Evolutionary conservation across 495 filamentous ascomycete species (phyloP), one percentile per base, ranked within the genome.

Genomic region (Penicillium roqueforti): DNA sequence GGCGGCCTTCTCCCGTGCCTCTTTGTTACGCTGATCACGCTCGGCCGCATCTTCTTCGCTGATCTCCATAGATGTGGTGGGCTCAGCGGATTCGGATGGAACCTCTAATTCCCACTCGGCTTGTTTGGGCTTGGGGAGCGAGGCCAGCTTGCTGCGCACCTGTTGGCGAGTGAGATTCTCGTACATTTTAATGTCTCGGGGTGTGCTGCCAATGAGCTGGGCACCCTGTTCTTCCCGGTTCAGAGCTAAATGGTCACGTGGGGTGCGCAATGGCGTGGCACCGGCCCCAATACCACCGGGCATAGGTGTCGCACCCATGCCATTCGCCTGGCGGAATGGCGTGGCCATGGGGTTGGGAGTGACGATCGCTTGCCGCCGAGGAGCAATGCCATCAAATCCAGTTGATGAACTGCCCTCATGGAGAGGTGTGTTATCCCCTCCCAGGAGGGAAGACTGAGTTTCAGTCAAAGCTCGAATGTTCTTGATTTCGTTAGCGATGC

Each of bases 261-360:
- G 93, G 10, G 93, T 98, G 14, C 89, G 84, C 75, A 96, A 76
- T 8, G 93, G 93, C 1, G 93, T 98, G 39, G 89, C 88, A 31
- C 91, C 90, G 47, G 84, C 78, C 5, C 81, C 74, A 55, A 65
- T 55, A 10, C 80, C 69, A 18, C 70, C 76, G 11, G 76, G 76
- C 67, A 84, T 76, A 9, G 89, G 89, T 13, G 90, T 95, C 9
- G 85, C 85, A 48, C 85, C 88, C 36, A 85, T 72, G 11, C 83
- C 89, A 61, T 81, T 82, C 47, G 71, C 79, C 58, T 84, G 75
- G 43, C 89, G 85, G 57, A 96, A 81, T 14, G 93, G 95, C 4
- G 93, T 98, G 10, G 93, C 92, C 73, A 98, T 77, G 19, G 93
- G 93, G 67, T 98, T 98, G 1, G 93, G 95, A 2, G 93, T 98